A percentile compares a stretch with the other conserved stretches of the same genome.
Conservation (phyloP, 2,329 filamentous ascomycete genomes). For the Fusarium chuoi region DNA sequence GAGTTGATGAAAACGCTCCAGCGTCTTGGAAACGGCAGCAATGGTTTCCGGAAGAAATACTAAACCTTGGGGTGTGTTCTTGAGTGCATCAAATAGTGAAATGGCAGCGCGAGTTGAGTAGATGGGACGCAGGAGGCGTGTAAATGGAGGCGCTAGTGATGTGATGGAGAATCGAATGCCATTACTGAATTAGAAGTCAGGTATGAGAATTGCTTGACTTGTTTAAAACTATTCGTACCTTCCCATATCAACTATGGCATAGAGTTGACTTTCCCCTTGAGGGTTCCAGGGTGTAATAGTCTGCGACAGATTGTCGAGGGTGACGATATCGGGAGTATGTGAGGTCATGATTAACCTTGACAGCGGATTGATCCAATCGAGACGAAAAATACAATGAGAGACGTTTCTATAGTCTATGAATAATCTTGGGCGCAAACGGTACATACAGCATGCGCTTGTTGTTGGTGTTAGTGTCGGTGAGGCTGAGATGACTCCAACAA, state of each 20-base stretch:
- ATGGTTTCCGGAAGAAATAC: slow-evolving; percentile 68
- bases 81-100: slow-evolving; percentile 86
- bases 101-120: slow-evolving; percentile 83
- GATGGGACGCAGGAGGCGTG: slow-evolving; percentile 79
- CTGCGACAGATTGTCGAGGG: slow-evolving; percentile 61
- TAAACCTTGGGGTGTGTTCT: slow-evolving; percentile 55
- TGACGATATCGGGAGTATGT: slow-evolving; percentile 55
- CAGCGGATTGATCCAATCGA: background rate
- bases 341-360: slow-evolving; percentile 41
- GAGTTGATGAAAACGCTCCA: slow-evolving; percentile 77
- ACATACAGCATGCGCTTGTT: slow-evolving; percentile 1
- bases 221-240: slow-evolving; percentile 52
- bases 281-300: slow-evolving; percentile 62
- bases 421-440: background rate
- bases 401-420: background rate
- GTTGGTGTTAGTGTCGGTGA: background rate
- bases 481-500: background rate
- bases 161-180: slow-evolving; percentile 94
- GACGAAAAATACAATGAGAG: background rate
- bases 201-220: background rate
- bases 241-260: slow-evolving; percentile 70
- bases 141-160: slow-evolving; percentile 75
- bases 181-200: slow-evolving; percentile 66
- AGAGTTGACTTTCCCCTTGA: slow-evolving; percentile 59
- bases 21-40: slow-evolving; percentile 69